Base-by-base conservation (phyloP, 2,329 filamentous ascomycete genomes). In the Fusarium transvaalense region DNA sequence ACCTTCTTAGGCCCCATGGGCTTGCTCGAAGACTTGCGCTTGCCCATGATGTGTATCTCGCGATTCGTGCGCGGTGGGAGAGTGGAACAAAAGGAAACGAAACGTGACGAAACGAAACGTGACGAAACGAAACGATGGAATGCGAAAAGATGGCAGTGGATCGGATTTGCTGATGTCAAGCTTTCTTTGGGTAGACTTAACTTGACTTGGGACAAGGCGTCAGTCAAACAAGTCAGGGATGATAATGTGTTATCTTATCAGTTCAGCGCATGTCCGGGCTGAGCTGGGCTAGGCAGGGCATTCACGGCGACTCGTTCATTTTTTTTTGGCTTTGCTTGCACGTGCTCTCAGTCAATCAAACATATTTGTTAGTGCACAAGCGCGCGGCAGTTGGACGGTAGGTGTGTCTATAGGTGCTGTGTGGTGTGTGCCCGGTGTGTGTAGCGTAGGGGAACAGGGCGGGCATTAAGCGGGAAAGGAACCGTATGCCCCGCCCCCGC, bases 21-120 rank as follows among this genome's bases (percentile, higher is more conserved):
- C 83, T 94, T 94, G 76, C 89, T 87, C 55, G 93, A 91, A 86
- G 96, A 97, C 87, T 97, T 97, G 79, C 95, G 92, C 86, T 97
- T 97, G 67, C 95, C 95, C 95, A 93, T 85, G 46, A 50, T 77
- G 71, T 56, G 53, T 63, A 58, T 66, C 53, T 50, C 55, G 59
- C 57, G 55, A 64, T 61, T 71, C 51, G 66, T 64, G 65, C 61
- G 57, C 53, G 63, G 64, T 55, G 14, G 47, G 21, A 38, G 47
- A 38, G 23, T 38, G 47, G 32, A 38, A 50, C 14, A 12, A 50
- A 27, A 37, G 2, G 17, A 37, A 34, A 37, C 19, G 46, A 5
- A 50, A 50, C 17, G 25, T 25, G 21, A 47, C 31, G 31, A 15
- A 35, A 50, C 64, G 53, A 64, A 53, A 59, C 51, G 38, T n/a